Base-by-base conservation (phyloP, 176 grass and related monocot species). In the Oropetium thomaeum region DNA sequence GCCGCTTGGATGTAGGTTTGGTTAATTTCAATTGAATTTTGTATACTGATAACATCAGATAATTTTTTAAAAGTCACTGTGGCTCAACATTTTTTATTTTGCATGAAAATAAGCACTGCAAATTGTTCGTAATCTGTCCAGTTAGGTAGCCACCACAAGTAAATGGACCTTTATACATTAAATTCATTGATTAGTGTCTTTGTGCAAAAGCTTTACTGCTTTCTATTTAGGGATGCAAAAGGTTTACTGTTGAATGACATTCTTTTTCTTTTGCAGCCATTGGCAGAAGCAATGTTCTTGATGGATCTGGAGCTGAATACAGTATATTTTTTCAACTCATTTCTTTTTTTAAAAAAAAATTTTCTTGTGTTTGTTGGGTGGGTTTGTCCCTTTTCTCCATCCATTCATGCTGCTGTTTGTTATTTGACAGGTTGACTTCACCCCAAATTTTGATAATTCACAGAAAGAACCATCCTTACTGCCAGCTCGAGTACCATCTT, bases 361-460 rank as follows among this genome's bases (percentile, higher is more conserved):
- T 58, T 14, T 57, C 26, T 67, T 9, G 57, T 47, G 48, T 7
- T 82, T 57, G 29, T 58, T 47, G 28, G 19, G 6, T 17, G 0
- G 1, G 40, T 16, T 70, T 55, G 27, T 42, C 82, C 29, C 60
- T 69, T 80, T 82, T 75, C 65, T 20, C 2, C 81, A 70, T 73
- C 14, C 10, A 49, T 71, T 42, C 37, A 80, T 85, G 52, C 70
- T 32, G 28, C 53, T 62, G 33, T 64, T 84, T 79, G 42, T 58
- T 44, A 64, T 70, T 83, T 76, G 30, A 68, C 86, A 98, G 95
- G 95, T 98, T 65, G 87, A 98, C 57, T 92, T 89, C 37, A 34
- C 81, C 39, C 89, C 95, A 31, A 98, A 92, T 76, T 98, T 98
- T 88, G 95, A 98, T 73, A 94, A 89, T 82, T 98, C 95, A 75